A percentile compares a stretch with the other conserved stretches of the same genome.
phyloP scores from a whole-genome alignment of 345 rosid genomes.

The Geranium rotundifolium region DNA sequence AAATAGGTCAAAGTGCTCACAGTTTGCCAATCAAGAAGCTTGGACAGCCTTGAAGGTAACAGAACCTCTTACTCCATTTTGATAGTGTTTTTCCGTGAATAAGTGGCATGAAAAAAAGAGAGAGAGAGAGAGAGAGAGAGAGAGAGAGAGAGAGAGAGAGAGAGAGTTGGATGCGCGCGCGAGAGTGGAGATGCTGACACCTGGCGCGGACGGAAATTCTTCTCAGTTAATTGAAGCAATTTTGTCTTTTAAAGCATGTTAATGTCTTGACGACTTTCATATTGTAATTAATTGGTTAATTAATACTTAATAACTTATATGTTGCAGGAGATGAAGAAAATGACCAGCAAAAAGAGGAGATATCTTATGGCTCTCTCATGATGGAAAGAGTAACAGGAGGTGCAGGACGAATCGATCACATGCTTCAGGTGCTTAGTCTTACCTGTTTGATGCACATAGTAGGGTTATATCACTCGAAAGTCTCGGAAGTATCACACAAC shows the following conservation, averaged over 20 bases:
- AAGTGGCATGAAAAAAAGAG: no score
- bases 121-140: no score
- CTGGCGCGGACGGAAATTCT: no score
- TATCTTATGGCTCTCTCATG: slow-evolving; percentile 74
- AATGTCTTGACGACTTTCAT: background rate
- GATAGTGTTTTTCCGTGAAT: background rate
- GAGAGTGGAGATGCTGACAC: no score
- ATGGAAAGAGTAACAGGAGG: slow-evolving; percentile 71
- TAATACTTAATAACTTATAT: background rate
- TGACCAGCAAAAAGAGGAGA: slow-evolving; percentile 36
- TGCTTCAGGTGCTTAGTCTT: slow-evolving; percentile 63
- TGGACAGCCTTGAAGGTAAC: slow-evolving; percentile 53
- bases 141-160: no score
- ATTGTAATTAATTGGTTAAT: background rate
- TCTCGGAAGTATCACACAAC: no score
- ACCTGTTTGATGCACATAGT: background rate
- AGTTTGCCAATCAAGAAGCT: slow-evolving; percentile 57
- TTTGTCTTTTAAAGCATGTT: no score
- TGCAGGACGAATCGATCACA: slow-evolving; percentile 78
- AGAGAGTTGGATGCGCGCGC: no score
- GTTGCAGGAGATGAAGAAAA: slow-evolving; percentile 36
- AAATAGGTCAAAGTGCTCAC: slow-evolving; percentile 67
- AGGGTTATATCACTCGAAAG: background rate
- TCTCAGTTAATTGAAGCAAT: no score
- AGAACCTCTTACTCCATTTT: background rate